Base-by-base conservation (phyloP, 805 yeast genomes). In the Lachancea lanzarotensis region DNA sequence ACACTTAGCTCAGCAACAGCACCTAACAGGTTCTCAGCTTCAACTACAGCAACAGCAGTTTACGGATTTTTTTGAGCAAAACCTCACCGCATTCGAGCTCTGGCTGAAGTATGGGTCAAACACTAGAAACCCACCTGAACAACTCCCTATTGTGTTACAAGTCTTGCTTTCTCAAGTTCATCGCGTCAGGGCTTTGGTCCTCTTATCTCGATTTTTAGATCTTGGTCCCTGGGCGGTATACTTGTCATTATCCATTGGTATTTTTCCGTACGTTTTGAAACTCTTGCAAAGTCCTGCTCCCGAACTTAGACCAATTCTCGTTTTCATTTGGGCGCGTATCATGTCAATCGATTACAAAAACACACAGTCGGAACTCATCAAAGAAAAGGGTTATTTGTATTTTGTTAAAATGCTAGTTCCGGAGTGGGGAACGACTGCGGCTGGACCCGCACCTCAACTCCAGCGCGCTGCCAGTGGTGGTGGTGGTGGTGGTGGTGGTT, bases 211-310 rank as follows among this genome's bases (percentile, higher is more conserved):
- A 54, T 93, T 91, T 60, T 70, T 93, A 35, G 98, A 93, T 63
- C 67, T 93, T 31, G 98, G 98, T 0, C 96, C 98, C 0, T 88
- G 96, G 95, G 98, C 98, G 0, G 98, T 93, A 0, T 86, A 89
- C 55, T 69, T 90, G 26, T 95, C 97, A 0, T 68, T 93, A 27
- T 86, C 96, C 7, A 90, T 93, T 52, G 98, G 98, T 18, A 91
- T 93, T 26, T 93, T 91, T 65, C 98, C 98, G 0, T 93, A 93
- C 59, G 95, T 93, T 27, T 70, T 91, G 44, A 88, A 90, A 55
- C 72, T 93, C 18, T 68, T 93, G 29, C 98, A 91, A 60, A 82
- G 95, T 48, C 98, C 98, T 0, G 96, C 98, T 0, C 95, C 87
- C 22, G 98, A 93, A 57, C 71, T 93, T 47, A 89, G 89, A 56